Percentiles rank a stretch among this genome's conserved stretches.
Conservation (phyloP, 208 protist species). For the Wallacemonas collosoma region DNA sequence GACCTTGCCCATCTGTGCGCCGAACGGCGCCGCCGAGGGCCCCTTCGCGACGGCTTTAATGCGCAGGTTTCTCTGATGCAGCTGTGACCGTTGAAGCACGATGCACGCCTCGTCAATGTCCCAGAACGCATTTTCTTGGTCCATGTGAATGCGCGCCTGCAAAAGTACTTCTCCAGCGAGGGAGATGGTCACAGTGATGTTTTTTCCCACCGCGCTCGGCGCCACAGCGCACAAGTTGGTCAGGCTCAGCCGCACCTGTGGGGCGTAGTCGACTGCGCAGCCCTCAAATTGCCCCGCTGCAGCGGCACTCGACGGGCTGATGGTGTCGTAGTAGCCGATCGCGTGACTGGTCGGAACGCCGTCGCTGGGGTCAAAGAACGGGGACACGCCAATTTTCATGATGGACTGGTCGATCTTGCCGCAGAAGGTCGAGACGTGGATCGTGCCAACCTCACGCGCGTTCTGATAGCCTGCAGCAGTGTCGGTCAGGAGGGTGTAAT, state of each 20-base stretch:
- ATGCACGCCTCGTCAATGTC: constrained; percentile 40
- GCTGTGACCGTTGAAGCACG: constrained; percentile 21
- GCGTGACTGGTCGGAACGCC: constrained; percentile 9
- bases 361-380: constrained; percentile 17
- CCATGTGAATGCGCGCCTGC: constrained; percentile 33
- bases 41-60: constrained; percentile 26
- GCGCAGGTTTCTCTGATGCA: constrained; percentile 11
- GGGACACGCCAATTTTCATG: constrained; percentile 12
- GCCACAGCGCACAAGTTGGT: constrained; percentile 55
- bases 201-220: constrained; percentile 39
- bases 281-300: neutral
- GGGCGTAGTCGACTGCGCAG: constrained; percentile 6
- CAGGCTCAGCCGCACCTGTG: constrained; percentile 54
- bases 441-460: constrained; percentile 16
- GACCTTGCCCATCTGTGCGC: neutral
- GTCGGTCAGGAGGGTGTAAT: constrained; percentile 34
- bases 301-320: neutral
- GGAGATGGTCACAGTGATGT: constrained; percentile 43
- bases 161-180: constrained; percentile 47
- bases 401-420: constrained; percentile 9
- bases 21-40: neutral
- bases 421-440: constrained; percentile 22
- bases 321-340: constrained; percentile 17
- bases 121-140: constrained; percentile 46
- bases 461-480: neutral